A percentile compares a stretch with the other conserved stretches of the same genome.
Evolutionary conservation across 2,329 filamentous ascomycete species (phyloP).

Genomic region (Ophiostoma australiae): DNA sequence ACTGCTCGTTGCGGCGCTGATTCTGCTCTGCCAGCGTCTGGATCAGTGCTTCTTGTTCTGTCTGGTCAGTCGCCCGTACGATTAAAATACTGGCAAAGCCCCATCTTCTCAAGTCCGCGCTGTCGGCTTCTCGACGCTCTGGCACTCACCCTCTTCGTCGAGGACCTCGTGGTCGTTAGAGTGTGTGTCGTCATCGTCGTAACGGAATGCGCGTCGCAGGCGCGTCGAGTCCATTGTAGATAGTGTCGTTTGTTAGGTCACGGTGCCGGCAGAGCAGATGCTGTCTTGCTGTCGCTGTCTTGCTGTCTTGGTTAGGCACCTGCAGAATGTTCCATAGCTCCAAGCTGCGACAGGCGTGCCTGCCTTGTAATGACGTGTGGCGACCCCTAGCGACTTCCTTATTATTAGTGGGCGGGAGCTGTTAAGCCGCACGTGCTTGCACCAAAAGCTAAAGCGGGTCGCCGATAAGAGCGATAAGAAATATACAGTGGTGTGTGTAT

Average conservation of each 20-base stretch:
- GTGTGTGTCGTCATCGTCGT: slow-evolving; percentile 55
- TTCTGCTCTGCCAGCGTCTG: slow-evolving; percentile 51
- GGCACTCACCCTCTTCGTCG: slow-evolving; percentile 64
- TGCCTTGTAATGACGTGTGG: slow-evolving; percentile 19
- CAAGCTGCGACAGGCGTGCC: neutral
- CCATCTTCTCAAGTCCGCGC: neutral
- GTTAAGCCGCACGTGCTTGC: slow-evolving; percentile 15
- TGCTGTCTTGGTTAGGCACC: neutral
- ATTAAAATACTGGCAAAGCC: neutral
- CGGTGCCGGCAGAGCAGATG: neutral
- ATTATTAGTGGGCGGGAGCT: neutral
- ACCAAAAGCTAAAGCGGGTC: slow-evolving; percentile 13
- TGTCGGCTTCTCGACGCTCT: neutral
- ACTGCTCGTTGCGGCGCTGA: slow-evolving; percentile 52
- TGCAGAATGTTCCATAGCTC: neutral
- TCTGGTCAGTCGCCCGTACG: slow-evolving; percentile 10
- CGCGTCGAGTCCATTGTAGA: slow-evolving; percentile 44
- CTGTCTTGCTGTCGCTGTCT: neutral
- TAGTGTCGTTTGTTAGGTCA: neutral
- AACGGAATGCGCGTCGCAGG: slow-evolving; percentile 71
- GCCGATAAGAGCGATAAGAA: slow-evolving; percentile 14
- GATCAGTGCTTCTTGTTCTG: slow-evolving; percentile 64
- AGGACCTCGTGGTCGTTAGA: slow-evolving; percentile 57
- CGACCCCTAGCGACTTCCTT: neutral
- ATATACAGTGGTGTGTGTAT: slow-evolving; percentile 3